A percentile compares a stretch with the other conserved stretches of the same genome.
These are phyloP conservation scores for Thalassiosira allenii DNA, from an alignment of 352 stramenopile genomes.

Conservation along the genomic window DNA sequence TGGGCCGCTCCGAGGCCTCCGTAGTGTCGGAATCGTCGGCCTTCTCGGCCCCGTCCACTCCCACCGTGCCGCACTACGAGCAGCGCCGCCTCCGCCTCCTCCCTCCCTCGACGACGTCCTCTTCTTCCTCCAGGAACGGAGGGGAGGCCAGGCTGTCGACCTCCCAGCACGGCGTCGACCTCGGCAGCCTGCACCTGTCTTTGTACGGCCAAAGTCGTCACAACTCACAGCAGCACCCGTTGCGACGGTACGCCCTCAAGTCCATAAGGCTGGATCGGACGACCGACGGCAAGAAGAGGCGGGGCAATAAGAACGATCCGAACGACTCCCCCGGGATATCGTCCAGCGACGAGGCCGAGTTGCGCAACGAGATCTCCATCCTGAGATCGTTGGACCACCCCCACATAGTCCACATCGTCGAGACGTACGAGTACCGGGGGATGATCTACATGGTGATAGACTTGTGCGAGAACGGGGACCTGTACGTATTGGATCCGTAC, in stretches of 20 bases:
- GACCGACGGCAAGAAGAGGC: constrained; percentile 14
- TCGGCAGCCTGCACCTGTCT: not conserved
- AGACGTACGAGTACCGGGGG: constrained; percentile 47
- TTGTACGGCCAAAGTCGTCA: not conserved
- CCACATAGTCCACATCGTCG: constrained; percentile 37
- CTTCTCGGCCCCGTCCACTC: constrained; percentile 16
- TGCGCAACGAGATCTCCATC: constrained; percentile 45
- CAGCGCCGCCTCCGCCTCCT: not conserved
- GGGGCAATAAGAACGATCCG: not conserved
- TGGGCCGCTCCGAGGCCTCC: too few relatives aligned
- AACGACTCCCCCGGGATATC: not conserved
- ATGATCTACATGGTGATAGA: constrained; percentile 50
- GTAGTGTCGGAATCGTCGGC: constrained; percentile 20
- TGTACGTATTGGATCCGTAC: constrained; percentile 91
- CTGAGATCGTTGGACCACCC: constrained; percentile 35
- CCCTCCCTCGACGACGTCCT: not conserved
- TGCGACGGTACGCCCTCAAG: constrained; percentile 71
- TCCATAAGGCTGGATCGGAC: constrained; percentile 66
- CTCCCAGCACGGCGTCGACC: not conserved
- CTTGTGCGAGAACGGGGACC: constrained; percentile 88
- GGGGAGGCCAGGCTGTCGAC: too few relatives aligned
- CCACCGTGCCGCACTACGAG: not conserved
- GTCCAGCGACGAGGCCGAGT: constrained; percentile 32
- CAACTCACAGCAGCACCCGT: constrained; percentile 7
- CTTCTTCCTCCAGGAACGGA: not conserved